Evolutionary conservation across 2,329 filamentous ascomycete genomes (phyloP).

Genomic region (Mollisia scopiformis): DNA sequence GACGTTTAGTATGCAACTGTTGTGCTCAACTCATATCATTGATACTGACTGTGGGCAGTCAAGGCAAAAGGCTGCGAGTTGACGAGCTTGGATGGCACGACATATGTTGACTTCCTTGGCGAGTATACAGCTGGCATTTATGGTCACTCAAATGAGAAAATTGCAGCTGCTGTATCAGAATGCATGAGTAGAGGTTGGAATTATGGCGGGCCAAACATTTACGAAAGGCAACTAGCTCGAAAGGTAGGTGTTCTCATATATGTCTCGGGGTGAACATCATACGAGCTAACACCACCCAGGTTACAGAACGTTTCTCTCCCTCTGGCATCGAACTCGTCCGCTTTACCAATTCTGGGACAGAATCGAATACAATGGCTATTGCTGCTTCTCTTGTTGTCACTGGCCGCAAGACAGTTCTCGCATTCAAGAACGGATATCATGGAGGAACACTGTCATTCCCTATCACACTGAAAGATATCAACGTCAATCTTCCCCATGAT

Average conservation of each 20-base stretch:
- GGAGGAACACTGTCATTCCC: conserved; percentile 43
- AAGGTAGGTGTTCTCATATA: conserved; percentile 27
- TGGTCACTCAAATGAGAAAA: conserved; percentile 63
- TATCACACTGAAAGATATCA: conserved; percentile 43
- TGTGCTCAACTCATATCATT: neutral
- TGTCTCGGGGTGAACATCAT: too few relatives aligned
- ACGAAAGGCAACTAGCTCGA: conserved; percentile 55
- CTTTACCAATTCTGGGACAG: conserved; percentile 69
- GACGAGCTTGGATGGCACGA: conserved; percentile 25
- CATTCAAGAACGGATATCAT: conserved; percentile 31
- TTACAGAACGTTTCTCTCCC: conserved; percentile 54
- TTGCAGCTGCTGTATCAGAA: conserved; percentile 50
- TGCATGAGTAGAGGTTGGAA: conserved; percentile 52
- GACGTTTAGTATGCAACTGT: conserved; percentile 15
- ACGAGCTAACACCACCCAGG: conserved; percentile 7
- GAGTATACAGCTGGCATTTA: conserved; percentile 69
- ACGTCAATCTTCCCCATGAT: conserved; percentile 28
- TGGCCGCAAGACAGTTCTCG: conserved; percentile 25
- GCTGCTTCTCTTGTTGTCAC: conserved; percentile 37
- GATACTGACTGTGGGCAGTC: conserved; percentile 8
- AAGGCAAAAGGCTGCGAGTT: conserved; percentile 23
- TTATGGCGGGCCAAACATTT: conserved; percentile 53
- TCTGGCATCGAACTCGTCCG: conserved; percentile 54
- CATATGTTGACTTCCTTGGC: conserved; percentile 61
- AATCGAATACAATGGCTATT: conserved; percentile 64